Base-by-base conservation (phyloP, 352 stramenopile genomes). In the Globisporangium cederbergense region DNA sequence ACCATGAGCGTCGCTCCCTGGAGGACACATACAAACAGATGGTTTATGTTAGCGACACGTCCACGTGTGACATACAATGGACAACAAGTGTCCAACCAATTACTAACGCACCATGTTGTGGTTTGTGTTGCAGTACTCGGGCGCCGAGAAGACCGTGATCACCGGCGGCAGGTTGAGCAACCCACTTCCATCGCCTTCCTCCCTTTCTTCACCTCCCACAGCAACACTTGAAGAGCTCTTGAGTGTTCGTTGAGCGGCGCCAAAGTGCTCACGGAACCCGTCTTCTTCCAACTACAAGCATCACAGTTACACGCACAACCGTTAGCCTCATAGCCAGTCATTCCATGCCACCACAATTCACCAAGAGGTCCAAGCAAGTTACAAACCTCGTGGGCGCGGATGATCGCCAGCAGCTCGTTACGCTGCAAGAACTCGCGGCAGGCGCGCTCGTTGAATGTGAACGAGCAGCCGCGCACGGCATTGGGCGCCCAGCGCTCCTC, bases 91-190 rank as follows among this genome's bases (percentile, higher is more conserved):
- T 43, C 5, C 8, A 7, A 18, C 16, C 60, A 30, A 46, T 14
- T 11, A 25, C 4, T 28, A 3, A 40, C 50, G 16, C 36, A 72
- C 66, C 70, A 90, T 85, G 53, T 95, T 95, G 62, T 86, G 67
- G 59, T 93, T 91, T 18, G 78, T 90, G 62, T 91, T 90, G 71
- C 86, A 95, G 63, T 95, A 95, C 65, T 93, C 80, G 25, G 86
- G 84, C 14, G 86, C 86, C 1, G 86, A 95, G 66, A 95, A 95
- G 10, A 95, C 83, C 0, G 86, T 95, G 38, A 93, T 77, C 55
- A 93, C 74, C 0, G 80, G 77, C 14, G 83, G 79, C 20, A 92
- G 56, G 34, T 60, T 45, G 9, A 79, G 32, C 13, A 42, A 70
- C 64, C 1, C 40, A 64, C 20, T 61, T 47, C 0, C 36, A 34